These are phyloP conservation scores for Mimosa pudica DNA, from an alignment of 306 rosid genomes.

Conservation along the genomic window DNA sequence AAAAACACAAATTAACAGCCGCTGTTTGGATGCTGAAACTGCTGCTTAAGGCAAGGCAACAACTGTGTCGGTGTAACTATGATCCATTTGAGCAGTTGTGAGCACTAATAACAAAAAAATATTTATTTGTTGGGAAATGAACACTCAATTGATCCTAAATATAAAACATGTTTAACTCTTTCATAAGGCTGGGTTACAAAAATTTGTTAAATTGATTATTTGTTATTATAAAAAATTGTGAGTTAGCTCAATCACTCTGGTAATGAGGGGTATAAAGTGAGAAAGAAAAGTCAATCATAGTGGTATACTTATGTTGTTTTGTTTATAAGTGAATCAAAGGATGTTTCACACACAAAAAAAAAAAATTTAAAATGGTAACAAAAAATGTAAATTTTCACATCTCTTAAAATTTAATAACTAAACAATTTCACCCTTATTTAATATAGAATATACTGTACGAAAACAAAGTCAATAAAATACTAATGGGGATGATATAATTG, in stretches of 20 bases:
- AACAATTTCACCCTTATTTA: no score
- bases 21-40: background rate
- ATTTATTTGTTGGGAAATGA: background rate
- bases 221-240: background rate
- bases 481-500: no score
- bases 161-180: background rate
- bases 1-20: background rate
- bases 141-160: background rate
- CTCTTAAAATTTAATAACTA: no score
- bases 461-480: no score
- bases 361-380: no score
- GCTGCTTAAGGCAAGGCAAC: background rate
- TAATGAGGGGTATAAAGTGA: background rate
- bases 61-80: background rate
- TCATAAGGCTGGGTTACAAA: background rate
- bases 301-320: background rate
- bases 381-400: no score
- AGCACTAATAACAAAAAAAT: background rate
- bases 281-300: background rate
- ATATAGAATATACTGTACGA: no score
- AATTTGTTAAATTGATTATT: background rate
- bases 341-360: no score
- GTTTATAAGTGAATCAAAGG: no score
- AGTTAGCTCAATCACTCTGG: background rate
- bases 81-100: background rate